phyloP scores from a whole-genome alignment of 371 early-diverging fungal genomes.

The Choanephora cucurbitarum region DNA sequence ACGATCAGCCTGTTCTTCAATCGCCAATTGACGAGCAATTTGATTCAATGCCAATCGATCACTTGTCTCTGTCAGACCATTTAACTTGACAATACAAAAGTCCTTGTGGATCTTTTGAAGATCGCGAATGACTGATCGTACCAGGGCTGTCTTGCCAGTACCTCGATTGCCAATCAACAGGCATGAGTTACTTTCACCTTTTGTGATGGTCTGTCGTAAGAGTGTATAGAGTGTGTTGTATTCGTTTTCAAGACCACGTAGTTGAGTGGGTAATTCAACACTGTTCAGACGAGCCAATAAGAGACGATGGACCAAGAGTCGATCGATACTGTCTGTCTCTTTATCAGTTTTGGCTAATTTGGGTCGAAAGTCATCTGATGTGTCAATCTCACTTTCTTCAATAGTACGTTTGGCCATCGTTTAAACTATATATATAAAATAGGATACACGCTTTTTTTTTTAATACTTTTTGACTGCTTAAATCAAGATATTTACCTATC shows the following conservation, averaged over 20 bases:
- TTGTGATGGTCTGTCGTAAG: slow-evolving; percentile 59
- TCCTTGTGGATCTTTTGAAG: slow-evolving; percentile 33
- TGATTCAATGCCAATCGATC: slow-evolving; percentile 82
- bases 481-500: no score
- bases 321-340: no score
- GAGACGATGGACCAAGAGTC: neutral
- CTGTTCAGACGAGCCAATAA: slow-evolving; percentile 20
- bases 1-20: slow-evolving; percentile 26
- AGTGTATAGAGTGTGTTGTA: slow-evolving; percentile 57
- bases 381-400: no score
- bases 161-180: slow-evolving; percentile 77
- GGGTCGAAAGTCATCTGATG: no score
- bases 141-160: slow-evolving; percentile 63
- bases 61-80: slow-evolving; percentile 81
- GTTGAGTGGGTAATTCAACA: slow-evolving; percentile 19
- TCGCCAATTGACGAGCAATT: slow-evolving; percentile 76
- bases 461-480: no score
- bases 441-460: no score
- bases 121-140: slow-evolving; percentile 46
- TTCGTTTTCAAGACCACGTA: slow-evolving; percentile 64
- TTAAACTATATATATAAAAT: no score
- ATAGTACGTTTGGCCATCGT: no score
- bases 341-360: no score
- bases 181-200: slow-evolving; percentile 79
- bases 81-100: slow-evolving; percentile 73